phyloP scores from a whole-genome alignment of 2,329 filamentous ascomycete species.

The Penicillium sp. region DNA sequence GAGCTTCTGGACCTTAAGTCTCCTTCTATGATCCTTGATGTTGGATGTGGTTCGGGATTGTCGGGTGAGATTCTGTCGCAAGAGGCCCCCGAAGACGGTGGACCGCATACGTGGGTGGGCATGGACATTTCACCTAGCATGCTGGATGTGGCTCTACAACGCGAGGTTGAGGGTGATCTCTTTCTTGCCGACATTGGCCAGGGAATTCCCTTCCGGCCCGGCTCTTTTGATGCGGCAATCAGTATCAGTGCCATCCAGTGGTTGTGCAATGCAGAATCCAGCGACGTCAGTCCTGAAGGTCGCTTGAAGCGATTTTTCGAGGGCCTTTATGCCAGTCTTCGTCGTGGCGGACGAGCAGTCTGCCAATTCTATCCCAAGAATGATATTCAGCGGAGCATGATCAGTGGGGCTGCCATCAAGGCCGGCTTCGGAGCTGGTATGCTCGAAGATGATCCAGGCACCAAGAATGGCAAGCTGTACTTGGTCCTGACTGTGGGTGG shows the following conservation, averaged over 20 bases:
- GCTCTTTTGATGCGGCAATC: constrained; percentile 91
- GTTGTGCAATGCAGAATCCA: constrained; percentile 93
- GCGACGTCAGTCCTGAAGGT: constrained; percentile 77
- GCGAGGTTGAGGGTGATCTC: constrained; percentile 92
- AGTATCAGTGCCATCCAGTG: constrained; percentile 97
- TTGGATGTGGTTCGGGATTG: constrained; percentile 94
- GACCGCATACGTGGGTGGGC: constrained; percentile 93
- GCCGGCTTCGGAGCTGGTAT: constrained; percentile 95
- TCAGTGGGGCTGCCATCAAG: constrained; percentile 83
- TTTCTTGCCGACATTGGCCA: constrained; percentile 94
- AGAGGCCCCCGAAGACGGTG: constrained; percentile 68
- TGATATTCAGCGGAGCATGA: constrained; percentile 86
- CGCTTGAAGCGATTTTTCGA: constrained; percentile 87
- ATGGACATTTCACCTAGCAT: constrained; percentile 96
- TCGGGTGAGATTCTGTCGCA: constrained; percentile 89
- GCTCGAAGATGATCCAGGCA: constrained; percentile 91
- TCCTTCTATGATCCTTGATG: constrained; percentile 87
- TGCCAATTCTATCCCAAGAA: constrained; percentile 99
- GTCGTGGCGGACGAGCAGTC: constrained; percentile 82
- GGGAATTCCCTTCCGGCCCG: constrained; percentile 88
- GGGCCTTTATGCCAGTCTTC: constrained; percentile 80
- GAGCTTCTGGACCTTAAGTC: constrained; percentile 79
- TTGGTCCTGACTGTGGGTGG: constrained; percentile 87
- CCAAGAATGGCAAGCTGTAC: constrained; percentile 96
- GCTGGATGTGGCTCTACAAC: constrained; percentile 89